These are phyloP conservation scores for Zelonia costaricensis DNA, from an alignment of 208 protist genomes.

Conservation along the genomic window DNA sequence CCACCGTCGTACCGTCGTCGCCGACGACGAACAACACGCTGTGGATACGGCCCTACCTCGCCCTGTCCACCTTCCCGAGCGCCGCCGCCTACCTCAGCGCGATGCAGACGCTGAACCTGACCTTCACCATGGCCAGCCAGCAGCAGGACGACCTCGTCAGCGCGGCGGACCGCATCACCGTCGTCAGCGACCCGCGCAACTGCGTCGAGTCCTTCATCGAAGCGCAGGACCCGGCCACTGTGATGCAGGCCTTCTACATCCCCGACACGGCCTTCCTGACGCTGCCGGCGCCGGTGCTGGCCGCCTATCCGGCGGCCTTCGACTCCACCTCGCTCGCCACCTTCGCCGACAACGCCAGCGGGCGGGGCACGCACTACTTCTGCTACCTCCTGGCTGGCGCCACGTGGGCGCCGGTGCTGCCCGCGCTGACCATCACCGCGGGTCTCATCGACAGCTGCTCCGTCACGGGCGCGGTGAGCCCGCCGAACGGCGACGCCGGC, in stretches of 20 bases:
- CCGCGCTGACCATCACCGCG: slow-evolving; percentile 40
- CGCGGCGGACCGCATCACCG: slow-evolving; percentile 51
- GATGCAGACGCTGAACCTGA: slow-evolving; percentile 68
- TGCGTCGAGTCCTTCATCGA: slow-evolving; percentile 77
- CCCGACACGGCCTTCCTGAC: slow-evolving; percentile 71
- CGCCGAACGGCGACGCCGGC: slow-evolving; percentile 39
- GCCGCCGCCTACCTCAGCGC: slow-evolving; percentile 45
- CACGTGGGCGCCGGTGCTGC: slow-evolving; percentile 81
- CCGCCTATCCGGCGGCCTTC: slow-evolving; percentile 33
- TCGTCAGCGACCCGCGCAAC: slow-evolving; percentile 56
- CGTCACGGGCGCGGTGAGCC: slow-evolving; percentile 25
- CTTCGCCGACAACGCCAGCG: slow-evolving; percentile 33
- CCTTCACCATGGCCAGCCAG: slow-evolving; percentile 59
- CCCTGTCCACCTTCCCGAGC: slow-evolving; percentile 58
- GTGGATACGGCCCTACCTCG: slow-evolving; percentile 76
- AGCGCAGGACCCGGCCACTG: slow-evolving; percentile 24
- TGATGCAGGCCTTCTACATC: slow-evolving; percentile 55
- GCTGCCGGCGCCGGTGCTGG: slow-evolving; percentile 51
- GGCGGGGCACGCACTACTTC: slow-evolving; percentile 47
- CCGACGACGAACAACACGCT: slow-evolving; percentile 45
- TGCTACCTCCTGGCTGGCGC: slow-evolving; percentile 76
- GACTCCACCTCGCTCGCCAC: slow-evolving; percentile 44
- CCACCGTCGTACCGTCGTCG: slow-evolving; percentile 14
- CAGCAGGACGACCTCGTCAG: slow-evolving; percentile 63
- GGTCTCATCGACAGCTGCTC: slow-evolving; percentile 42